Evolutionary conservation across 164 flowering plant species (phyloP).

Genomic region (Aristolochia contorta): DNA sequence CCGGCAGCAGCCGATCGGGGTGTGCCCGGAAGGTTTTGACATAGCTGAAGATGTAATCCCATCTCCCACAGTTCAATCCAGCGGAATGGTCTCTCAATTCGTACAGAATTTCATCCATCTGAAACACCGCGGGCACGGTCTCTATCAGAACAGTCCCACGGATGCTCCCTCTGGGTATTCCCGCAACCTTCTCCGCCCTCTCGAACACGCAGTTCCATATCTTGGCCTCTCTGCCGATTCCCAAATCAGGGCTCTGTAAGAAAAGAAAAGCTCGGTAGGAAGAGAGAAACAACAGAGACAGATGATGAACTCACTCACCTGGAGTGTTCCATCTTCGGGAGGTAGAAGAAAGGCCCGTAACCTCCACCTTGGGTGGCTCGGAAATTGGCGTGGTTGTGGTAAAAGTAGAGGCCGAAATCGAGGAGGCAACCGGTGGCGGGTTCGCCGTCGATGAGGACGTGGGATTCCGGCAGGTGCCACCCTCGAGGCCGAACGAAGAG

Average conservation of each 20-base stretch:
- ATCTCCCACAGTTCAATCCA: constrained; percentile 92
- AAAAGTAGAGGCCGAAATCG: constrained; percentile 88
- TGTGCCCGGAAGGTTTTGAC: constrained; percentile 86
- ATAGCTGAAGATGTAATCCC: constrained; percentile 98
- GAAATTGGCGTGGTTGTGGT: constrained; percentile 59
- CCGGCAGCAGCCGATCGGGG: constrained; percentile 77
- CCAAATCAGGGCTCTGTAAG: no score
- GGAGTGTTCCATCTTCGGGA: constrained; percentile 91
- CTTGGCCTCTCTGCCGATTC: constrained; percentile 87
- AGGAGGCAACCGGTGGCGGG: constrained; percentile 85
- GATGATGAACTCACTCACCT: constrained; percentile 29
- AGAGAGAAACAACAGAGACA: neutral
- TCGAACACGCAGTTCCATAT: constrained; percentile 86
- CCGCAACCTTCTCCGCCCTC: constrained; percentile 75
- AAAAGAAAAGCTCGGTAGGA: no score
- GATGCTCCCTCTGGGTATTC: constrained; percentile 75
- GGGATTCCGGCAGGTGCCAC: constrained; percentile 92
- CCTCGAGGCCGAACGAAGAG: constrained; percentile 92
- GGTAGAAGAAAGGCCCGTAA: constrained; percentile 91
- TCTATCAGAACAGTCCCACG: constrained; percentile 86
- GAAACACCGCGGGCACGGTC: constrained; percentile 89
- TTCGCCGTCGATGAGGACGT: constrained; percentile 72
- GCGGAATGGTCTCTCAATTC: constrained; percentile 83
- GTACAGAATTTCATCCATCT: constrained; percentile 85
- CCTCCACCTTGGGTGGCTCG: constrained; percentile 65